phyloP scores from a whole-genome alignment of 768 basidiomycete genomes.

The Cubamyces sp. region DNA sequence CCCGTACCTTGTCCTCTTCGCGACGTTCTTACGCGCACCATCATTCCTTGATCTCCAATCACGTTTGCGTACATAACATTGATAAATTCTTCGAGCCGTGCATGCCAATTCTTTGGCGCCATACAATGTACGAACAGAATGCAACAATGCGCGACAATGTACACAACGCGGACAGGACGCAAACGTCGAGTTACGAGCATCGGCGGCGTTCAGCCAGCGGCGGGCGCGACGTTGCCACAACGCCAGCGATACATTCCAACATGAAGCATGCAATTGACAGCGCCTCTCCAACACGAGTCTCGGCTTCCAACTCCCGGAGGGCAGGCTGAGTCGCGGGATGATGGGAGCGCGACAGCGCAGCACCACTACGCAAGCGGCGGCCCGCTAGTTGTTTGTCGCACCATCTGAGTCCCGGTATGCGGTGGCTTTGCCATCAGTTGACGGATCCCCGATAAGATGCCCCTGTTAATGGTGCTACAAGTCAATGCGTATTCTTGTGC shows the following conservation, averaged over 20 bases:
- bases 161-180: background rate
- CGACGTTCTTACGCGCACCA: slow-evolving; percentile 18
- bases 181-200: slow-evolving; percentile 3
- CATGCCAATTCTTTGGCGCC: slow-evolving; percentile 8
- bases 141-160: background rate
- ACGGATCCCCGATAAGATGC: background rate
- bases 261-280: slow-evolving; percentile 3
- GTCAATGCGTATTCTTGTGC: no score
- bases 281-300: slow-evolving; percentile 16
- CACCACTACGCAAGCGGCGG: background rate
- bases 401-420: slow-evolving; percentile 14
- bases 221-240: background rate
- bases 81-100: slow-evolving; percentile 12
- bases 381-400: background rate
- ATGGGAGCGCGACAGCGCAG: slow-evolving; percentile 7
- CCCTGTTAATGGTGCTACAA: no score
- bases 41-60: slow-evolving; percentile 27
- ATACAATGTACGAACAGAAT: slow-evolving; percentile 8
- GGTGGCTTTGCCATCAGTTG: slow-evolving; percentile 11
- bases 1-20: slow-evolving; percentile 8
- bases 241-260: slow-evolving; percentile 12
- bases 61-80: slow-evolving; percentile 8
- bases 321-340: slow-evolving; percentile 9
- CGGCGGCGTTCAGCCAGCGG: background rate
- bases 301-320: slow-evolving; percentile 24